Conservation (phyloP, 768 basidiomycete genomes). For the Epithele typhae region DNA sequence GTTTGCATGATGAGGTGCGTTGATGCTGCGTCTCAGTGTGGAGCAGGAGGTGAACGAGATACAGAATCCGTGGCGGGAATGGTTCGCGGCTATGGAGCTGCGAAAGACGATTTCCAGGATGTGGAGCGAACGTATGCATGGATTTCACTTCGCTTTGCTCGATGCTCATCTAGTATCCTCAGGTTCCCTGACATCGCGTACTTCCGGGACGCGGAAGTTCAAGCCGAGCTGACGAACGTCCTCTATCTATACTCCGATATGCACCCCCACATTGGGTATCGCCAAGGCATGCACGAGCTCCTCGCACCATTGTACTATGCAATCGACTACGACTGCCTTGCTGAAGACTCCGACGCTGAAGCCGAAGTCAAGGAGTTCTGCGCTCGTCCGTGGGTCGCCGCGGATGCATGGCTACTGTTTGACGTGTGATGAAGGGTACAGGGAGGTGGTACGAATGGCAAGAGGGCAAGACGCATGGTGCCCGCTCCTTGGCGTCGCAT, state of each 20-base stretch:
- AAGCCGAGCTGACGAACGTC: constrained; percentile 78
- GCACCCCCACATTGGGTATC: constrained; percentile 83
- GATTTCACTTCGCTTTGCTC: not conserved
- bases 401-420: constrained; percentile 88
- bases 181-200: constrained; percentile 97
- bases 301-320: constrained; percentile 85
- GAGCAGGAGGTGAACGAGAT: constrained; percentile 1
- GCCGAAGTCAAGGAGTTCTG: constrained; percentile 54
- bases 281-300: constrained; percentile 99
- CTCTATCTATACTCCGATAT: constrained; percentile 80
- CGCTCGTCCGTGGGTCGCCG: constrained; percentile 64
- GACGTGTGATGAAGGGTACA: constrained; percentile 71
- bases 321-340: constrained; percentile 76
- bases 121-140: constrained; percentile 86
- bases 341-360: constrained; percentile 30
- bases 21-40: not conserved
- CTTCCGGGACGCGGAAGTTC: constrained; percentile 74
- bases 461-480: constrained; percentile 21
- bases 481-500: constrained; percentile 38
- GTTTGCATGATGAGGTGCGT: constrained; percentile 68
- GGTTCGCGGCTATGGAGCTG: constrained; percentile 88
- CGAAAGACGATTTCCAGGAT: constrained; percentile 90
- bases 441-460: constrained; percentile 69
- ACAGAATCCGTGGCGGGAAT: constrained; percentile 93
- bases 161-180: not conserved